Percentiles rank a stretch among this genome's conserved stretches.
Evolutionary conservation across 306 rosid genomes (phyloP).

Genomic region (Prunus mume): DNA sequence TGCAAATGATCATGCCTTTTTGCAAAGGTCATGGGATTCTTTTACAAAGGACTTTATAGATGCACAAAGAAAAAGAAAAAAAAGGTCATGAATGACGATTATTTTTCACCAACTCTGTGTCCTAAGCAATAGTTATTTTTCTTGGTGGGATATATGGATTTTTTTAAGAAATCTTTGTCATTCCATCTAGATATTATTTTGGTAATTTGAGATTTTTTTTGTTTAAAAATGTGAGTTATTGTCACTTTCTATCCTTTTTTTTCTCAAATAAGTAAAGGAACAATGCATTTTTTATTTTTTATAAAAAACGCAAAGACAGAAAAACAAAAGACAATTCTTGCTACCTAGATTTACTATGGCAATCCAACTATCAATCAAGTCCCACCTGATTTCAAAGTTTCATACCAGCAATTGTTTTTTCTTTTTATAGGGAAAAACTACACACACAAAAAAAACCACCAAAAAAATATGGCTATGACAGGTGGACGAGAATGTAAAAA

Average conservation of each 20-base stretch:
- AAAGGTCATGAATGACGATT: neutral
- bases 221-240: neutral
- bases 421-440: no score
- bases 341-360: neutral
- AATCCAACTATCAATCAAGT: no score
- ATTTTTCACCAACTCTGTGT: neutral
- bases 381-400: no score
- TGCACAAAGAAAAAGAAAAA: neutral
- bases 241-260: neutral
- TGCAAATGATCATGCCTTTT: conserved; percentile 3
- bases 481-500: no score
- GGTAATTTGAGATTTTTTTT: no score
- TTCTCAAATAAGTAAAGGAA: neutral
- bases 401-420: no score
- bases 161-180: neutral
- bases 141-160: neutral
- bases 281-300: neutral
- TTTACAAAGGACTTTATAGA: neutral
- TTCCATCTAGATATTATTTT: no score
- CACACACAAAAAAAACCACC: no score
- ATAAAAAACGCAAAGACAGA: neutral
- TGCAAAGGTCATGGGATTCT: conserved; percentile 11
- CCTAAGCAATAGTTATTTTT: no score
- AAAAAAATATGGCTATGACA: no score
- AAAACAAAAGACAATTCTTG: neutral